Base-by-base conservation (phyloP, 257 asterid genomes). In the Coffea eugenioides region DNA sequence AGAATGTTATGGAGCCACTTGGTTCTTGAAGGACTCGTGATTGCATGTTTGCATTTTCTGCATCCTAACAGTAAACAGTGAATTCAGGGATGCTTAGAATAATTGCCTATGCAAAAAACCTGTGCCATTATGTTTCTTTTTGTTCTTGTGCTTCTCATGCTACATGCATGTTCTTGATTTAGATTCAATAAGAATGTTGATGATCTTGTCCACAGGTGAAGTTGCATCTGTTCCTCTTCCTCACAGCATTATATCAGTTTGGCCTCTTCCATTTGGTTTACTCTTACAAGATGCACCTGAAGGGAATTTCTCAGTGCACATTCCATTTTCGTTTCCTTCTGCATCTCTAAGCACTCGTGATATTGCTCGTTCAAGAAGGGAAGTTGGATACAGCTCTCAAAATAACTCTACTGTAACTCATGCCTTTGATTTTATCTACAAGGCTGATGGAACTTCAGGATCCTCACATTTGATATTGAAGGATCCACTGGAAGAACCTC, bases 251-350 rank as follows among this genome's bases (percentile, higher is more conserved):
- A 75, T 87, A 80, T 91, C 99, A 84, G 92, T 95, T 83, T 95
- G 98, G 98, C 86, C 99, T 81, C 97, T 95, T 86, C 97, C 99
- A 21, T 90, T 80, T 85, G 99, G 99, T 76, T 89, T 95, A 83
- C 98, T 95, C 81, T 96, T 95, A 80, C 93, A 93, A 85, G 90
- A 84, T 79, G 92, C 90, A 78, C 85, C 94, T 69, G 97, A 91
- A 81, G 93, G 92, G 82, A 92, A 83, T 83, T 89, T 87, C 52
- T 84, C 77, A 65, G 73, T 86, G 79, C 87, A 88, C 68, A 84
- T 78, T 76, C 82, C 91, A 16, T 85, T 88, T 83, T 85, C 92
- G 71, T 87, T 93, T 80, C 85, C 92, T 57, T 88, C 84, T 80
- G 86, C 90, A 77, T 83, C 73, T 81, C 82, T 86, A 85, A 88